phyloP scores from a whole-genome alignment of 192 early-diverging fungal genomes.

The Gonapodya prolifera region DNA sequence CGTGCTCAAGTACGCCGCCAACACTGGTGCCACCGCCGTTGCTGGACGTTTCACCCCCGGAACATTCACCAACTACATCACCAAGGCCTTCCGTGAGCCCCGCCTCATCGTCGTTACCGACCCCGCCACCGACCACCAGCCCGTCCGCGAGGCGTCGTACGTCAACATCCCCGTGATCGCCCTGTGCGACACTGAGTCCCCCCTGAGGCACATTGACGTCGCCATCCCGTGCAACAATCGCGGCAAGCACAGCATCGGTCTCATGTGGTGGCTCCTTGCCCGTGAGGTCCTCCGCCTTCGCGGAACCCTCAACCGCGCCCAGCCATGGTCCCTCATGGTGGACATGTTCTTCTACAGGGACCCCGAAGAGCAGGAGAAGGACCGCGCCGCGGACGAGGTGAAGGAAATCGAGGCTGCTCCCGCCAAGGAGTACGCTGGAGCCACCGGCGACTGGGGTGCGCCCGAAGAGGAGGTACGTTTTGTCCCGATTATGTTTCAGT shows the following conservation, averaged over 20 bases:
- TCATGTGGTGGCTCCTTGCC: slow-evolving; percentile 93
- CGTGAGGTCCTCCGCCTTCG: slow-evolving; percentile 98
- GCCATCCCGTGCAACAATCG: slow-evolving; percentile 99
- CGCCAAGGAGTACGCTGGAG: slow-evolving; percentile 16
- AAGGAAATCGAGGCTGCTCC: slow-evolving; percentile 57
- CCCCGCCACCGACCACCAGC: slow-evolving; percentile 96
- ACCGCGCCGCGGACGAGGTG: slow-evolving; percentile 51
- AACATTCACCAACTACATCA: slow-evolving; percentile 99
- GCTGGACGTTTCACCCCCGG: slow-evolving; percentile 99
- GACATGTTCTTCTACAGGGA: slow-evolving; percentile 99
- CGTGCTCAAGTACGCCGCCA: slow-evolving; percentile 93
- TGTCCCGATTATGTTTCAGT: slow-evolving; percentile 28
- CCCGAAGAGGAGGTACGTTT: slow-evolving; percentile 11
- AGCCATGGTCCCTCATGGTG: slow-evolving; percentile 93
- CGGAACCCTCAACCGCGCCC: slow-evolving; percentile 72
- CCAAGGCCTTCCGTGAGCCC: slow-evolving; percentile 98
- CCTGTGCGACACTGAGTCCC: slow-evolving; percentile 95
- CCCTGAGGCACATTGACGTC: slow-evolving; percentile 88
- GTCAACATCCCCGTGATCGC: slow-evolving; percentile 99
- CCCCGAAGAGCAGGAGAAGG: slow-evolving; percentile 58
- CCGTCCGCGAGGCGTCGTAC: slow-evolving; percentile 98
- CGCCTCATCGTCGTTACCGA: slow-evolving; percentile 95
- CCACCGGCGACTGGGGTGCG: slow-evolving; percentile 30
- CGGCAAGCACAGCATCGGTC: slow-evolving; percentile 97
- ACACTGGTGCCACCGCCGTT: slow-evolving; percentile 98